phyloP scores from a whole-genome alignment of 805 yeast species.

The Lipomyces chichibuensis region DNA sequence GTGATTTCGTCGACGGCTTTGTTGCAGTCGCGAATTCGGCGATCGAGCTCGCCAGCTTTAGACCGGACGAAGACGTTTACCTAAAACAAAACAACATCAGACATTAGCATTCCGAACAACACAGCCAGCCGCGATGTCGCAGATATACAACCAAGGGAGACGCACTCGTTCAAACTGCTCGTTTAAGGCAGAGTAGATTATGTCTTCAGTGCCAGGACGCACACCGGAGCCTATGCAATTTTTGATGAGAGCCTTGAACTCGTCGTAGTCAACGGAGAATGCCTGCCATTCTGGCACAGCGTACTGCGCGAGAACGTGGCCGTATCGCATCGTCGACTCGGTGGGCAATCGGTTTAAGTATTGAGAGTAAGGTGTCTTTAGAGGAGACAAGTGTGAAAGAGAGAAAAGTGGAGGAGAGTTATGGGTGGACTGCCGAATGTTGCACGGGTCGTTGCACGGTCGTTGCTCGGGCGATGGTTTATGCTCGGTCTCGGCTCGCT shows the following conservation, averaged over 20 bases:
- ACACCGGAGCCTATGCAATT: conserved; percentile 51
- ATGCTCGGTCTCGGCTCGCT: neutral
- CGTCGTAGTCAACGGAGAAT: conserved; percentile 82
- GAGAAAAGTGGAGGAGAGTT: neutral
- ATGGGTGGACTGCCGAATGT: neutral
- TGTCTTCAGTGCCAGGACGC: conserved; percentile 35
- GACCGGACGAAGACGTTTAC: conserved; percentile 64
- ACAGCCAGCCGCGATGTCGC: neutral
- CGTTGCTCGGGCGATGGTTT: neutral
- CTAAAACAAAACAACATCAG: conserved; percentile 11
- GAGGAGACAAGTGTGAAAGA: neutral
- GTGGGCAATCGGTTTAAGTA: neutral
- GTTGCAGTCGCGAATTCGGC: conserved; percentile 51
- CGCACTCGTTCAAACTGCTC: conserved; percentile 64
- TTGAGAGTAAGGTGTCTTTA: neutral
- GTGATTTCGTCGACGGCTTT: conserved; percentile 45
- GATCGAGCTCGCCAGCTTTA: conserved; percentile 69
- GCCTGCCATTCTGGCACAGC: conserved; percentile 88
- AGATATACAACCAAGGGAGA: neutral
- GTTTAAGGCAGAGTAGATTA: conserved; percentile 51
- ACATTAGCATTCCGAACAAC: neutral
- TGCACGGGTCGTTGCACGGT: neutral
- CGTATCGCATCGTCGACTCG: conserved; percentile 73
- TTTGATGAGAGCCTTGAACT: conserved; percentile 67
- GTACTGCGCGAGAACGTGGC: conserved; percentile 69